Evolutionary conservation across 495 filamentous ascomycete species (phyloP).

Genomic region (Penicillium paxilli): DNA sequence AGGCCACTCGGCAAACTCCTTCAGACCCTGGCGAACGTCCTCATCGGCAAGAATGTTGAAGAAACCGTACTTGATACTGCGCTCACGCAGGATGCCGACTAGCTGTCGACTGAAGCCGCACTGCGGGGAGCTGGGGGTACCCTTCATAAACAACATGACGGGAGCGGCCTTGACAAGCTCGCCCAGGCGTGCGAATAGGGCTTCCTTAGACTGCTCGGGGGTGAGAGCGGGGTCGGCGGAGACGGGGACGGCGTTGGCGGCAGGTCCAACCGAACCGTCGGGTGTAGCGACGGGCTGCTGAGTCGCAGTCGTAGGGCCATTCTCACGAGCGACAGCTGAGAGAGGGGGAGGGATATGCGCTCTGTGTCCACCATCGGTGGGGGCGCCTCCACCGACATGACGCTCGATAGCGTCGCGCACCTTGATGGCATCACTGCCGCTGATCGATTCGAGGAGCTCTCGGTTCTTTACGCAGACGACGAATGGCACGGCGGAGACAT

Average conservation of each 20-base stretch:
- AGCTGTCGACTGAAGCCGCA: conserved; percentile 93
- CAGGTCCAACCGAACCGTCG: conserved; percentile 42
- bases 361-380: conserved; percentile 28
- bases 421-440: conserved; percentile 81
- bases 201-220: conserved; percentile 67
- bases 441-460: conserved; percentile 74
- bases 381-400: conserved; percentile 54
- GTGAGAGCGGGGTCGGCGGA: conserved; percentile 33
- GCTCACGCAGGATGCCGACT: conserved; percentile 81
- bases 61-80: conserved; percentile 92
- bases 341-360: conserved; percentile 53
- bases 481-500: conserved; percentile 91
- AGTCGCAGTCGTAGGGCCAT: conserved; percentile 36
- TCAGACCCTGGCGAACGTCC: conserved; percentile 92
- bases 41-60: conserved; percentile 99
- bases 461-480: conserved; percentile 75
- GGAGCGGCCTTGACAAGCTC: conserved; percentile 90
- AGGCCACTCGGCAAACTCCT: conserved; percentile 94
- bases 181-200: conserved; percentile 70
- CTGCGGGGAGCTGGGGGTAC: conserved; percentile 86
- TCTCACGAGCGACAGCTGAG: conserved; percentile 43
- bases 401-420: conserved; percentile 81
- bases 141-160: conserved; percentile 89
- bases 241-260: conserved; percentile 29
- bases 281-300: conserved; percentile 45